phyloP scores from a whole-genome alignment of 129 eudicot species.

The Daucus carota region DH1_v3.0 NC_030389.2:41509001-41509500 shows the following conservation, averaged over 20 bases:
- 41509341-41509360: neutral
- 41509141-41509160: conserved; percentile 25
- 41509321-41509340: neutral
- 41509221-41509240: conserved; percentile 70
- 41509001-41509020: conserved; percentile 62
- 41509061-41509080: conserved; percentile 13
- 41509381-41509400: neutral
- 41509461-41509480: no score
- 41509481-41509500: no score
- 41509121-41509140: conserved; percentile 19
- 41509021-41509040: conserved; percentile 63
- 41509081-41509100: conserved; percentile 9
- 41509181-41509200: conserved; percentile 45
- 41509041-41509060: conserved; percentile 52
- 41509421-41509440: neutral
- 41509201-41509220: conserved; percentile 84
- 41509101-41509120: neutral
- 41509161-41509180: conserved; percentile 31
- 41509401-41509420: neutral
- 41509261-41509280: conserved; percentile 40
- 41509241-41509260: conserved; percentile 54
- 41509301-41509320: neutral
- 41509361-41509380: neutral
- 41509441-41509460: neutral
- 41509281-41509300: neutral